Evolutionary conservation across 768 basidiomycete genomes (phyloP).

Genomic region (Coprinopsis cinerea): DNA sequence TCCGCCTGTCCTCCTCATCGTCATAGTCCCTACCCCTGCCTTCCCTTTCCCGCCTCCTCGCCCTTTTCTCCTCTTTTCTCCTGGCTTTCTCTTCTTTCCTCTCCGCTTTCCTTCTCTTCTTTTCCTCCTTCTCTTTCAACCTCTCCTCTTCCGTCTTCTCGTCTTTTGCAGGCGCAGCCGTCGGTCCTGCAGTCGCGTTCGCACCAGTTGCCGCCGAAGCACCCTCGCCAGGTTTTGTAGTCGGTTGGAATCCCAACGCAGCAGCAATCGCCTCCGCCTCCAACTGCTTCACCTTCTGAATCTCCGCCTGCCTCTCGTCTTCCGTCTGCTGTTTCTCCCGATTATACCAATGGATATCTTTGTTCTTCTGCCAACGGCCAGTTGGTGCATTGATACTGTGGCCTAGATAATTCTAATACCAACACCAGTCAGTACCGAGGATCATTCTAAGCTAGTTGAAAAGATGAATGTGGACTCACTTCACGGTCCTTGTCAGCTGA

Average conservation of each 20-base stretch:
- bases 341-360: slow-evolving; percentile 94
- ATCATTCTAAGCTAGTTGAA: neutral
- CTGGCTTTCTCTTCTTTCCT: slow-evolving; percentile 41
- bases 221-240: neutral
- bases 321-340: slow-evolving; percentile 49
- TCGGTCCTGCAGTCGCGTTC: neutral
- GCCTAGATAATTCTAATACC: slow-evolving; percentile 81
- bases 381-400: slow-evolving; percentile 94
- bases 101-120: slow-evolving; percentile 16
- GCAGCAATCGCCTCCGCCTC: slow-evolving; percentile 85
- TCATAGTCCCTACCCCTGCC: slow-evolving; percentile 9
- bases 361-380: slow-evolving; percentile 96
- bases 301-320: slow-evolving; percentile 60
- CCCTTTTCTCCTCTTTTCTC: slow-evolving; percentile 55
- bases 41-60: slow-evolving; percentile 44
- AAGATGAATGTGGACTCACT: slow-evolving; percentile 31
- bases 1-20: slow-evolving; percentile 13
- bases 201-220: neutral
- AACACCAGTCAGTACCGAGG: slow-evolving; percentile 4
- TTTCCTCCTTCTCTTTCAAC: slow-evolving; percentile 20
- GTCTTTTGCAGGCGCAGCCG: neutral
- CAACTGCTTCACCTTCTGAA: slow-evolving; percentile 74
- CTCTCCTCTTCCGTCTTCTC: neutral
- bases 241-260: slow-evolving; percentile 56
- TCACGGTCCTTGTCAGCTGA: slow-evolving; percentile 92